Base-by-base conservation (phyloP, 2,329 filamentous ascomycete species). In the Fonsecaea nubica region DNA sequence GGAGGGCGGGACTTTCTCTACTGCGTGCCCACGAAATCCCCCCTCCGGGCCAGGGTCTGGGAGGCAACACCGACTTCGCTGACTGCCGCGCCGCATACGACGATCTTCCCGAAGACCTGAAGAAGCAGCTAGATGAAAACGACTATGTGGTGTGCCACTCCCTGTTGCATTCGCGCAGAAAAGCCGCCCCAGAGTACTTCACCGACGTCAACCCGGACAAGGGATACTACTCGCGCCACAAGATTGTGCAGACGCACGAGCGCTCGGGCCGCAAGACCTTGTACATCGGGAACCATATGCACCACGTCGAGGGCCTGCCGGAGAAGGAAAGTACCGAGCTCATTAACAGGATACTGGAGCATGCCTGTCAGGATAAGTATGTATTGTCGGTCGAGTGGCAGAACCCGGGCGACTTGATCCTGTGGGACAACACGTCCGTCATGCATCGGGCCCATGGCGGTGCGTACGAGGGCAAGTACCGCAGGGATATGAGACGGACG, bases 351-450 rank as follows among this genome's bases (percentile, higher is more conserved):
- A 67, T 83, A 40, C 69, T 83, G 36, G 71, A 71, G 1, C 84
- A 86, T 72, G 81, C 78, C 0, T 81, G 80, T 4, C 81, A 84
- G 74, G 74, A 78, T 0, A 83, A 83, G 72, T 84, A 84, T 69
- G 73, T 80, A 0, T 65, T 82, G 7, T 78, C 75, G 3, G 78
- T 87, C 2, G 73, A 77, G 50, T 88, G 85, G 85, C 69, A 81
- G 32, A 72, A 80, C 4, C 70, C 75, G 0, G 80, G 83, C 0
- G 86, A 88, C 72, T 54, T 88, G 65, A 74, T 88, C 15, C 79
- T 85, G 25, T 88, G 86, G 86, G 86, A 89, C 69, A 88, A 88
- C 72, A 83, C 83, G 0, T 81, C 79, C 55, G 82, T 84, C 8
- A 80, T 88, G 79, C 86, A 89, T 74, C 75, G 85, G 2, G 84